Evolutionary conservation across 1,139 yeast species (phyloP), one percentile per base, ranked within the genome.

Genomic region (Pichia sp.): DNA sequence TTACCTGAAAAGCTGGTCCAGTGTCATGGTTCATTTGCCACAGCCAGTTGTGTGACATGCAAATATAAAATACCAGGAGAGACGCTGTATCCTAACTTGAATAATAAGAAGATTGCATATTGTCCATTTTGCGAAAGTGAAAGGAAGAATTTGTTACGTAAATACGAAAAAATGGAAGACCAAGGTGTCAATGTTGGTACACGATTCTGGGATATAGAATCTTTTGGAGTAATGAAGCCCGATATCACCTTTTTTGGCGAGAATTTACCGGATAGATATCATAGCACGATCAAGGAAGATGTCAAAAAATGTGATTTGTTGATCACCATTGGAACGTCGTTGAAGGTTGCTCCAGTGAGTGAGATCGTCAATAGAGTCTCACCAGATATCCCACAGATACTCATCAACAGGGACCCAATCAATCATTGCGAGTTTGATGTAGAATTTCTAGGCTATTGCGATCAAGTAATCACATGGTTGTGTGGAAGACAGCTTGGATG

Each of bases 211-310:
- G 35, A 46, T 36, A 44, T 51, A 18, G 63, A 64, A 35, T 72
- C 80, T n/a, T 78, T 59, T 53, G 96, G 96, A n/a, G 91, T 87
- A 6, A 70, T 85, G 68, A 88, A 91, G 55, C 98, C 98, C 0
- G 96, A 91, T 56, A 88, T 91, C 41, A 88, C 96, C 0, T 91
- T 91, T 53, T 91, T 91, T 51, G 96, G 96, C 7, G 97, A 91
- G 55, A 75, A 79, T 12, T 66, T 91, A 38, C 96, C 97, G 0
- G 62, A 67, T n/a, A 59, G 69, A 36, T 87, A 82, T 51, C 91
- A 85, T 48, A 72, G 72, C 33, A 62, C 72, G 20, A 69, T 84
- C 27, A 66, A 69, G 27, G 61, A 67, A 31, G 91, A 81, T 51
- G 64, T 80, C 4, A 53, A 64, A 15, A 65, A 73, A 21, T 86